phyloP scores from a whole-genome alignment of 1,284 basidiomycete genomes.

The Cutaneotrichosporon cavernicola region DNA sequence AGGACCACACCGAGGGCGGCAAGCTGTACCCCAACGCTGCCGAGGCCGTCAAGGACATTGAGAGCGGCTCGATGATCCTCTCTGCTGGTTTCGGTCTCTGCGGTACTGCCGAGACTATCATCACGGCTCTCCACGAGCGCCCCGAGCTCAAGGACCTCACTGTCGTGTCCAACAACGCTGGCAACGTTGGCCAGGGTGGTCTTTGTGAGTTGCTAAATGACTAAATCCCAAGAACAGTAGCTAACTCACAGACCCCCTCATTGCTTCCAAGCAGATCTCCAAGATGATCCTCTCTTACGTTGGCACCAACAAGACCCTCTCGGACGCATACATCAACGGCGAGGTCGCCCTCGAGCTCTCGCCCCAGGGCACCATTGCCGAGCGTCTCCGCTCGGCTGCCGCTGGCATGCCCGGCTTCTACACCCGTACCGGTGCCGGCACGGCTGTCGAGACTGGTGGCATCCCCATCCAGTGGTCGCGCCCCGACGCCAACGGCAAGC shows the following conservation, averaged over 20 bases:
- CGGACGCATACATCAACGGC: conserved; percentile 70
- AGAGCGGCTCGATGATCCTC: conserved; percentile 72
- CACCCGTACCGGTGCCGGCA: conserved; percentile 86
- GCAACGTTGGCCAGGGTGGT: conserved; percentile 67
- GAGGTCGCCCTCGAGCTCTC: conserved; percentile 81
- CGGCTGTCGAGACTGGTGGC: conserved; percentile 69
- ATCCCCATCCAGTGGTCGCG: conserved; percentile 60
- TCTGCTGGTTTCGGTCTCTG: conserved; percentile 64
- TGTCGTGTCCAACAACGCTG: conserved; percentile 88
- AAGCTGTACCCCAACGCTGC: conserved; percentile 79
- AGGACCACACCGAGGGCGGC: conserved; percentile 40
- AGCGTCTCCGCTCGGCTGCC: conserved; percentile 85
- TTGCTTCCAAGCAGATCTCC: conserved; percentile 69
- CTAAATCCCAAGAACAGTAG: no score
- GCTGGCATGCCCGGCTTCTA: conserved; percentile 95
- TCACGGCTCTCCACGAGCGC: conserved; percentile 72
- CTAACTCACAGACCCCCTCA: conserved; percentile 63
- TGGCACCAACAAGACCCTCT: conserved; percentile 60
- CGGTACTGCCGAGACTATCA: conserved; percentile 68
- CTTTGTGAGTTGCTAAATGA: no score
- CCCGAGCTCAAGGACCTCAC: conserved; percentile 71
- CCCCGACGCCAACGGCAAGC: conserved; percentile 41
- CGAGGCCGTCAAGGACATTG: conserved; percentile 76
- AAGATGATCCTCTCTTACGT: conserved; percentile 88
- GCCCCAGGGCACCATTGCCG: conserved; percentile 88